Conservation (phyloP, 2,329 filamentous ascomycete species). For the Phoma sp. region DNA sequence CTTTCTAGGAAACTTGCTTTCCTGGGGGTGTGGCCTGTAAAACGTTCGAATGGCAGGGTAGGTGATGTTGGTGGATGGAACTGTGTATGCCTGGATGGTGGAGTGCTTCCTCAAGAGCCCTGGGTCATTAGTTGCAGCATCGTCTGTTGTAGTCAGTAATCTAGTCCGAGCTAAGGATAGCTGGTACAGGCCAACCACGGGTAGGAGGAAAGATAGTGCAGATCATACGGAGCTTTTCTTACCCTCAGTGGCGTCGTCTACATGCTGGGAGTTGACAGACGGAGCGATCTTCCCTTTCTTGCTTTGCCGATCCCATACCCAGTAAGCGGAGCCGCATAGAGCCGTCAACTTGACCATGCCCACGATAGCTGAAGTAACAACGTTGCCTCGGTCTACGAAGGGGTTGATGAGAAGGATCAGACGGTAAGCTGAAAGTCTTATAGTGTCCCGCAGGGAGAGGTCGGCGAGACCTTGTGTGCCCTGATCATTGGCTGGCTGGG, state of each 20-base stretch:
- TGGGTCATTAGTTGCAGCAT: slow-evolving; percentile 71
- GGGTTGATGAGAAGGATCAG: slow-evolving; percentile 33
- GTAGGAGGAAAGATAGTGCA: slow-evolving; percentile 13
- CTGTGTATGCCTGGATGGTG: slow-evolving; percentile 74
- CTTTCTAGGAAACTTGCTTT: slow-evolving; percentile 77
- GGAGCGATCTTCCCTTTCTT: slow-evolving; percentile 24
- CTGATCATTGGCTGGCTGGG: slow-evolving; percentile 32
- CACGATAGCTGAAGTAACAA: slow-evolving; percentile 35
- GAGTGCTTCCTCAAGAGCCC: slow-evolving; percentile 82
- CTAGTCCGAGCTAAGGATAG: slow-evolving; percentile 11
- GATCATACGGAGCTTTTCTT: slow-evolving; percentile 26
- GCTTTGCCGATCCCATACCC: slow-evolving; percentile 38
- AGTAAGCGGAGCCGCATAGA: slow-evolving; percentile 48
- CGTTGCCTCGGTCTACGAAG: slow-evolving; percentile 30
- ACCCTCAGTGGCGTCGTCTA: slow-evolving; percentile 33
- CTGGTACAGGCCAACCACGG: slow-evolving; percentile 9
- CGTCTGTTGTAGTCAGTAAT: slow-evolving; percentile 29
- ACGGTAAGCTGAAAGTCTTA: slow-evolving; percentile 35
- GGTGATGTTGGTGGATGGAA: slow-evolving; percentile 65
- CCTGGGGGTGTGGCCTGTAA: slow-evolving; percentile 80
- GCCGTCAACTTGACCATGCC: slow-evolving; percentile 50
- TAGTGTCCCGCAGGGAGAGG: slow-evolving; percentile 31
- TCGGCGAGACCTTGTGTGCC: slow-evolving; percentile 37
- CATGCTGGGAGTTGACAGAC: slow-evolving; percentile 29
- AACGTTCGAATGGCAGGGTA: slow-evolving; percentile 85